Percentiles rank a stretch among this genome's conserved stretches.
phyloP scores from a whole-genome alignment of 805 yeast genomes.

The Ogataea pilisensis region DNA sequence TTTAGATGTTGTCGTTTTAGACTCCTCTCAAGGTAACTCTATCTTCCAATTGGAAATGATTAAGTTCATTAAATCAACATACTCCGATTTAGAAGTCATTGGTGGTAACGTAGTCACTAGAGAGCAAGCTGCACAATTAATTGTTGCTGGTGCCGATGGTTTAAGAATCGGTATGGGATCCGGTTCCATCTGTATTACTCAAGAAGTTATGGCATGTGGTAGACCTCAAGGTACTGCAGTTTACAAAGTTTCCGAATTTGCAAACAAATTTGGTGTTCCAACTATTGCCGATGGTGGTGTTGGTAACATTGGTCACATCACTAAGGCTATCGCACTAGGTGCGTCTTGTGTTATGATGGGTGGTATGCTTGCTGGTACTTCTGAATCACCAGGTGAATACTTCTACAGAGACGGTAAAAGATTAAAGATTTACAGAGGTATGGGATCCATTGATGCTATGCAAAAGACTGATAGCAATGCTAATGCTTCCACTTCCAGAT shows the following conservation, averaged over 20 bases:
- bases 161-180: conserved; percentile 99
- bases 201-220: conserved; percentile 99
- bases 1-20: conserved; percentile 90
- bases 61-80: conserved; percentile 79
- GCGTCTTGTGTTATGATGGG: conserved; percentile 99
- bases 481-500: conserved; percentile 97
- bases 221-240: conserved; percentile 99
- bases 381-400: conserved; percentile 98
- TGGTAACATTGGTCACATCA: conserved; percentile 96
- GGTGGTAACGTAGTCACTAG: conserved; percentile 99
- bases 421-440: conserved; percentile 96
- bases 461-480: conserved; percentile 83
- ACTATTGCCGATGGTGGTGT: conserved; percentile 99
- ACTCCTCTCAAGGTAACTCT: conserved; percentile 98
- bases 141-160: conserved; percentile 96
- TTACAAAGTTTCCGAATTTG: conserved; percentile 88
- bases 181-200: conserved; percentile 98
- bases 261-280: conserved; percentile 94
- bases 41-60: conserved; percentile 91
- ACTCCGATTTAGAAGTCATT: conserved; percentile 79
- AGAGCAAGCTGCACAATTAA: conserved; percentile 96
- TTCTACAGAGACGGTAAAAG: conserved; percentile 98
- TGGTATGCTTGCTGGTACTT: conserved; percentile 96
- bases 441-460: conserved; percentile 99
- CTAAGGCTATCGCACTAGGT: conserved; percentile 94